These are phyloP conservation scores for Corinectria fuckeliana DNA, from an alignment of 2,329 filamentous ascomycete species.

Conservation along the genomic window DNA sequence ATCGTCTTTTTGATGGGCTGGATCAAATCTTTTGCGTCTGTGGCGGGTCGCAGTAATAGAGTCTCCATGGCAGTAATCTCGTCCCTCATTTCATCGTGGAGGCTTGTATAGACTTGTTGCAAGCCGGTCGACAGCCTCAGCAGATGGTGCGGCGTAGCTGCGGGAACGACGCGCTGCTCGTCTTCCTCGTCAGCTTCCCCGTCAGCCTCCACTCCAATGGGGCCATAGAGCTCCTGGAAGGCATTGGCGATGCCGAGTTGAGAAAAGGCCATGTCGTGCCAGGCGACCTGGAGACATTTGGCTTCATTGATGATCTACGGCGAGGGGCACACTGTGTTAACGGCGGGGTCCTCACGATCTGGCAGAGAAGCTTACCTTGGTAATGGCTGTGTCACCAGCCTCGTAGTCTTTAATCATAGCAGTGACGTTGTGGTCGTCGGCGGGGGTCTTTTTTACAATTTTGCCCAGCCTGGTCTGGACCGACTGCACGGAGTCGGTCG, in stretches of 20 bases:
- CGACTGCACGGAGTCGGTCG: slow-evolving; percentile 18
- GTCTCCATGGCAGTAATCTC: slow-evolving; percentile 21
- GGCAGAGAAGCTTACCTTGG: slow-evolving; percentile 2
- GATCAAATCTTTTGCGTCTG: slow-evolving; percentile 12
- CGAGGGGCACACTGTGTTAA: neutral
- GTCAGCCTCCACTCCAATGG: slow-evolving; percentile 5
- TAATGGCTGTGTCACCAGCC: slow-evolving; percentile 14
- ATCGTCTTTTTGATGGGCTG: slow-evolving; percentile 18
- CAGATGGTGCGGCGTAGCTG: neutral
- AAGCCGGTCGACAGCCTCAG: slow-evolving; percentile 4
- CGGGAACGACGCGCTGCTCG: neutral
- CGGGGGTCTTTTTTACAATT: slow-evolving; percentile 6
- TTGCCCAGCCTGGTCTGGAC: slow-evolving; percentile 17
- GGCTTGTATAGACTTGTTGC: slow-evolving; percentile 11
- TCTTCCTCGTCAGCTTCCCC: slow-evolving; percentile 11
- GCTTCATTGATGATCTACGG: slow-evolving; percentile 19
- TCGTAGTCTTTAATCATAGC: slow-evolving; percentile 18
- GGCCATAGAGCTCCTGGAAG: slow-evolving; percentile 17
- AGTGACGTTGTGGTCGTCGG: slow-evolving; percentile 15
- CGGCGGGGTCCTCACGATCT: neutral
- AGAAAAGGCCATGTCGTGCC: slow-evolving; percentile 16
- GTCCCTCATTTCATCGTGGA: slow-evolving; percentile 18
- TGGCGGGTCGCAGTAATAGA: slow-evolving; percentile 16
- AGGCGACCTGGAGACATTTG: slow-evolving; percentile 13
- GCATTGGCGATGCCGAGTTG: slow-evolving; percentile 13